Conservation (phyloP, 2,329 filamentous ascomycete species). For the Tothia fuscella region DNA sequence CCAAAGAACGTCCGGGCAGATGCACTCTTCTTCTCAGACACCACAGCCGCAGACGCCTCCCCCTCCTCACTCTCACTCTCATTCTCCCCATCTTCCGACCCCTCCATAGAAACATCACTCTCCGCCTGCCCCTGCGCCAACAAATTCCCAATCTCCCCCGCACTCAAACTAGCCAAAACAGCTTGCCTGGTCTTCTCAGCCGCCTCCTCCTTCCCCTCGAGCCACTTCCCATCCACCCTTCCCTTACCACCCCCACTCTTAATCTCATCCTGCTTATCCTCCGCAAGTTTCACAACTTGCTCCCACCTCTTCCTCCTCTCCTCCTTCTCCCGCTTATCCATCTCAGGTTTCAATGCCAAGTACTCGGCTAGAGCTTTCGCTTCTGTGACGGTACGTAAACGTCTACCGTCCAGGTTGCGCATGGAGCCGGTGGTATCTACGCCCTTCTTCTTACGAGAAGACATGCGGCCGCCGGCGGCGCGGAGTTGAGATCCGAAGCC, state of each 20-base stretch:
- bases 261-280: conserved; percentile 73
- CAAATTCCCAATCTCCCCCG: conserved; percentile 36
- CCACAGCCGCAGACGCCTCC: conserved; percentile 10
- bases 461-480: conserved; percentile 96
- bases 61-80: conserved; percentile 12
- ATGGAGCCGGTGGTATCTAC: conserved; percentile 81
- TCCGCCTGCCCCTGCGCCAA: conserved; percentile 31
- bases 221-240: conserved; percentile 75
- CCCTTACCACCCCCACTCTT: conserved; percentile 54
- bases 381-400: conserved; percentile 83
- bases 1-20: conserved; percentile 50
- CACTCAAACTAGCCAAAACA: conserved; percentile 57
- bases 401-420: conserved; percentile 81
- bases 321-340: conserved; percentile 91
- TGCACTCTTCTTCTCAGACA: conserved; percentile 22
- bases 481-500: conserved; percentile 96
- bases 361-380: conserved; percentile 94
- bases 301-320: conserved; percentile 76
- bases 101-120: conserved; percentile 22
- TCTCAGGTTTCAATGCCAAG: conserved; percentile 87
- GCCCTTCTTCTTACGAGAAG: conserved; percentile 77
- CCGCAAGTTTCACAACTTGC: conserved; percentile 72
- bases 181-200: conserved; percentile 71
- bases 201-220: conserved; percentile 87
- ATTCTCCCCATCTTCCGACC: conserved; percentile 13